A percentile compares a stretch with the other conserved stretches of the same genome.
phyloP scores from a whole-genome alignment of 257 asterid species.

The Scutellaria minor region DNA sequence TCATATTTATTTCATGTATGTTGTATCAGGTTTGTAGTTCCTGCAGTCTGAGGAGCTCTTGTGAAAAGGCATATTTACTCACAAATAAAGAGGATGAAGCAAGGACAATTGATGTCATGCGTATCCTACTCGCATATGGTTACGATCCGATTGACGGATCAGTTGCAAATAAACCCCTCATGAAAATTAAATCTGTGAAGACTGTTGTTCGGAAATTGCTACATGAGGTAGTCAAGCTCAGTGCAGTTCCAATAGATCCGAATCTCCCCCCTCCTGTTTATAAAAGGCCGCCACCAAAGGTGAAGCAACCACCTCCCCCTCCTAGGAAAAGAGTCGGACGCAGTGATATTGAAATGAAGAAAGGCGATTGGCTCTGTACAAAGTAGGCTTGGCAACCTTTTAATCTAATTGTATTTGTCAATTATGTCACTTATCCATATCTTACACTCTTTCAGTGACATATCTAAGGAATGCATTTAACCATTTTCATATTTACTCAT shows the following conservation, averaged over 20 bases:
- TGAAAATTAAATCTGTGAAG: slow-evolving; percentile 79
- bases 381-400: slow-evolving; percentile 62
- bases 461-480: slow-evolving; percentile 4
- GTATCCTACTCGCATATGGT: slow-evolving; percentile 81
- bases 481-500: not conserved
- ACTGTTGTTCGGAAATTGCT: slow-evolving; percentile 77
- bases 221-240: slow-evolving; percentile 85
- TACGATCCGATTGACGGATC: slow-evolving; percentile 76
- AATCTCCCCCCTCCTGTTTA: slow-evolving; percentile 88
- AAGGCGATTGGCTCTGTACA: slow-evolving; percentile 96
- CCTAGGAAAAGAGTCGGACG: slow-evolving; percentile 90
- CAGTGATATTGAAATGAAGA: slow-evolving; percentile 89
- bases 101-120: slow-evolving; percentile 87
- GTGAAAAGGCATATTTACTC: slow-evolving; percentile 88
- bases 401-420: slow-evolving; percentile 29
- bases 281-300: slow-evolving; percentile 88
- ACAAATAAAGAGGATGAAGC: slow-evolving; percentile 97
- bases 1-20: slow-evolving; percentile 23
- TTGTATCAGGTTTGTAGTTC: slow-evolving; percentile 89
- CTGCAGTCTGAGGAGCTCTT: slow-evolving; percentile 87
- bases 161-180: slow-evolving; percentile 60
- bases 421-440: slow-evolving; percentile 13
- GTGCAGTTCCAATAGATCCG: slow-evolving; percentile 96
- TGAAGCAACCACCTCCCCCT: slow-evolving; percentile 91
- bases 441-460: slow-evolving; percentile 12